These are phyloP conservation scores for Cytospora paraplurivora DNA, from an alignment of 2,329 filamentous ascomycete genomes.

Conservation along the genomic window DNA sequence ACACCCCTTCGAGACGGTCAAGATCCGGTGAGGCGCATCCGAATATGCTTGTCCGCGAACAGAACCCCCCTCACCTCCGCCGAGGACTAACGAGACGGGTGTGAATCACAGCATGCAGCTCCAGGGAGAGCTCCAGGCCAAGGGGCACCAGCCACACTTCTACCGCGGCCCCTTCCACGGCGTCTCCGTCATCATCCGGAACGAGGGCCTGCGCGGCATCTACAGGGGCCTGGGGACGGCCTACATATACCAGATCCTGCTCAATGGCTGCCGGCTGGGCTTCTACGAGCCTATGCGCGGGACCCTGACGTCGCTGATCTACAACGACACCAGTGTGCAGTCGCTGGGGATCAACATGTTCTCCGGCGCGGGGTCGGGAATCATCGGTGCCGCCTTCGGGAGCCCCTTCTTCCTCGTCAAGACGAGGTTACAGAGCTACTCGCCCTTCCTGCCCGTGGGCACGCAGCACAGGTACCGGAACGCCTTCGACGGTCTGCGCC, in stretches of 20 bases:
- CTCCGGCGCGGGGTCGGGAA: conserved; percentile 83
- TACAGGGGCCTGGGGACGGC: conserved; percentile 89
- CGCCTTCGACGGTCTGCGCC: conserved; percentile 76
- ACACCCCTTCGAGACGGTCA: conserved; percentile 97
- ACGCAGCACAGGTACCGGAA: conserved; percentile 95
- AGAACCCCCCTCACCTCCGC: not conserved
- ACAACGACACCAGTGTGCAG: conserved; percentile 74
- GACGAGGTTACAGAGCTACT: conserved; percentile 92
- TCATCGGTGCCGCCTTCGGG: conserved; percentile 89
- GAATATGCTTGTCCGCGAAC: conserved; percentile 7
- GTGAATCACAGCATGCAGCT: conserved; percentile 73
- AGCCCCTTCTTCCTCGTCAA: conserved; percentile 98
- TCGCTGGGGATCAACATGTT: conserved; percentile 91
- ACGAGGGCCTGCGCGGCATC: conserved; percentile 84
- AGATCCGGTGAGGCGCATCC: conserved; percentile 74
- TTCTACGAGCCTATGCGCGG: conserved; percentile 96
- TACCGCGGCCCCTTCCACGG: conserved; percentile 93
- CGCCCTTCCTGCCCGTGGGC: conserved; percentile 87
- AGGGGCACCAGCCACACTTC: conserved; percentile 79
- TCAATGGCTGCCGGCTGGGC: conserved; percentile 94
- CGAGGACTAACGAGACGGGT: conserved; percentile 6
- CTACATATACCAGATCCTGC: conserved; percentile 93
- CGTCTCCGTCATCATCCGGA: conserved; percentile 83
- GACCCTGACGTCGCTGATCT: conserved; percentile 67
- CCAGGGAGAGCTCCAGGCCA: conserved; percentile 91